Evolutionary conservation across 2,329 filamentous ascomycete genomes (phyloP).

Genomic region (Cadophora sp.): DNA sequence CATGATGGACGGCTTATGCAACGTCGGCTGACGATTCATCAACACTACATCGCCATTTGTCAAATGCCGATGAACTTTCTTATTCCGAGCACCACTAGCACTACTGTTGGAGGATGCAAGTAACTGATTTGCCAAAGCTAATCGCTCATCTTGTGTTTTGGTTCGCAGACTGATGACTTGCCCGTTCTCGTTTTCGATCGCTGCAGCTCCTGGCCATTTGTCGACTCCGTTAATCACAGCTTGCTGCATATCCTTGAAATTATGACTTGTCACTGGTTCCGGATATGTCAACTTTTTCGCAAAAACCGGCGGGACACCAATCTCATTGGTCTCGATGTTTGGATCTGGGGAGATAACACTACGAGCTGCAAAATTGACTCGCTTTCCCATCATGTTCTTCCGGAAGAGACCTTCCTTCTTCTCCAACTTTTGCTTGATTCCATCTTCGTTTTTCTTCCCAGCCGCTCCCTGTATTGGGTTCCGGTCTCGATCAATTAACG

Average conservation of each 20-base stretch:
- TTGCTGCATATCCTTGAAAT: conserved; percentile 94
- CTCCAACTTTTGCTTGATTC: conserved; percentile 96
- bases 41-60: conserved; percentile 96
- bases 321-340: conserved; percentile 98
- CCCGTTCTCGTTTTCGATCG: conserved; percentile 95
- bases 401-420: conserved; percentile 99
- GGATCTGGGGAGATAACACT: conserved; percentile 98
- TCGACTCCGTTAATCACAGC: conserved; percentile 94
- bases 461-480: conserved; percentile 83
- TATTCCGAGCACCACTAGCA: conserved; percentile 79
- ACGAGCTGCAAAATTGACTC: conserved; percentile 96
- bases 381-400: conserved; percentile 99
- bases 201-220: conserved; percentile 91
- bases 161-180: conserved; percentile 86
- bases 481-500: conserved; percentile 88
- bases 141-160: conserved; percentile 87
- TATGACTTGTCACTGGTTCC: conserved; percentile 96
- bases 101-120: conserved; percentile 81
- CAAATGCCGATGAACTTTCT: conserved; percentile 95
- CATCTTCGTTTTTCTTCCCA: conserved; percentile 81
- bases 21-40: conserved; percentile 97
- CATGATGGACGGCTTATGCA: conserved; percentile 99
- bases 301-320: conserved; percentile 97
- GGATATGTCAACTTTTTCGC: conserved; percentile 95
- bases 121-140: conserved; percentile 90